Percentiles rank a stretch among this genome's conserved stretches.
phyloP scores from a whole-genome alignment of 441 rosid genomes.

The Croton setiger region DNA sequence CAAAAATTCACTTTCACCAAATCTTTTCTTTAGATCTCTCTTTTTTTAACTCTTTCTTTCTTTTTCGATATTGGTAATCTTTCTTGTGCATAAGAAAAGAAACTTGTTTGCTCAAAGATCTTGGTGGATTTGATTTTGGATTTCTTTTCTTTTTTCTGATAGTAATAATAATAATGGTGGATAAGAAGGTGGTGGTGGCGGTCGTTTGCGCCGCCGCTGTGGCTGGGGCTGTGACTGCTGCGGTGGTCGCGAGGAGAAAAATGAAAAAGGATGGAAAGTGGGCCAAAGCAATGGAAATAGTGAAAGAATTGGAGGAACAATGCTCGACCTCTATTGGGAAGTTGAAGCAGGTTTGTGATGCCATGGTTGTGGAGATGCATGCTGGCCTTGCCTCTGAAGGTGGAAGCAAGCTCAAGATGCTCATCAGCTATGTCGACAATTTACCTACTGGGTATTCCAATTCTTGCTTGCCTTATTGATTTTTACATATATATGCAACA shows the following conservation, averaged over 20 bases:
- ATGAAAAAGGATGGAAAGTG: conserved; percentile 56
- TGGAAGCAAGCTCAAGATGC: conserved; percentile 97
- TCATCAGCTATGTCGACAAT: conserved; percentile 91
- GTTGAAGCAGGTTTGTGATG: conserved; percentile 79
- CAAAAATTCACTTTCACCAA: neutral
- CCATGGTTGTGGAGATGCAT: conserved; percentile 98
- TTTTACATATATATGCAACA: neutral
- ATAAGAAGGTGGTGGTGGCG: conserved; percentile 64
- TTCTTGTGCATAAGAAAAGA: neutral
- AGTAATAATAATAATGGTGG: conserved; percentile 19
- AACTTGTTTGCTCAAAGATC: conserved; percentile 3
- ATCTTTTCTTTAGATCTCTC: neutral
- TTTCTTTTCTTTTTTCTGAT: neutral
- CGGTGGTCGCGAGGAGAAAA: conserved; percentile 43
- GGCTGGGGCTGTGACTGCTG: conserved; percentile 63
- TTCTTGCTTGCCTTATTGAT: neutral
- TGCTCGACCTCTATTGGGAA: conserved; percentile 66
- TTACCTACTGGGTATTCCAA: conserved; percentile 77
- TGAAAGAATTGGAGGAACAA: conserved; percentile 74
- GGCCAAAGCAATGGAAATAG: conserved; percentile 58
- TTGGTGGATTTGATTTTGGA: conserved; percentile 2
- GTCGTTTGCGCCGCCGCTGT: conserved; percentile 53
- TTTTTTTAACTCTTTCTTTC: neutral
- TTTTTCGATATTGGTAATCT: conserved; percentile 5
- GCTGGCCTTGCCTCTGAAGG: conserved; percentile 98